Evolutionary conservation across 805 yeast genomes (phyloP).

Genomic region (Blastobotrys mokoenaii): DNA sequence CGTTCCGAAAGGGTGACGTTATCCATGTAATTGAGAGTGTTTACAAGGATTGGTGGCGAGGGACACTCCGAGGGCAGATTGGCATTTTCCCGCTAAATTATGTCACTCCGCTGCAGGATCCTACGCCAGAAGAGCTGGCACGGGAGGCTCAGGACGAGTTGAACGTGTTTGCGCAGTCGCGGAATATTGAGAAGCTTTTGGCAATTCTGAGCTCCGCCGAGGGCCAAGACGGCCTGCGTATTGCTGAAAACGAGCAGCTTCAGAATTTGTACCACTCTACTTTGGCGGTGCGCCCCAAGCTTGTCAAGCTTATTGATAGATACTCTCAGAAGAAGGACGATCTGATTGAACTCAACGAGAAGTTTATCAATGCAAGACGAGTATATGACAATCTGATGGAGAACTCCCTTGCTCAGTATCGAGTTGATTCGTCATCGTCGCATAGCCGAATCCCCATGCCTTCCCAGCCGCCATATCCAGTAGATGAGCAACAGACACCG

Average conservation of each 20-base stretch:
- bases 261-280: conserved; percentile 66
- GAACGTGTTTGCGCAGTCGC: conserved; percentile 42
- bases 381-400: conserved; percentile 65
- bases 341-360: conserved; percentile 58
- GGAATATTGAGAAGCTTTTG: conserved; percentile 62
- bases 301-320: conserved; percentile 69
- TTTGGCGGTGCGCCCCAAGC: conserved; percentile 61
- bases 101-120: conserved; percentile 68
- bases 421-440: conserved; percentile 4
- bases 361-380: conserved; percentile 59
- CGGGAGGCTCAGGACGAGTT: conserved; percentile 44
- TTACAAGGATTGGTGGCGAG: conserved; percentile 94
- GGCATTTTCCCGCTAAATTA: conserved; percentile 93
- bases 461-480: conserved; percentile 5
- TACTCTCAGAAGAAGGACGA: conserved; percentile 74
- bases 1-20: conserved; percentile 80
- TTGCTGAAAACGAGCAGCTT: conserved; percentile 54
- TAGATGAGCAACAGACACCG: conserved; percentile 1
- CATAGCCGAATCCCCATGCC: neutral
- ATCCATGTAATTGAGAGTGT: conserved; percentile 82
- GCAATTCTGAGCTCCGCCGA: conserved; percentile 40
- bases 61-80: conserved; percentile 66
- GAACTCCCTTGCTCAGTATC: conserved; percentile 28
- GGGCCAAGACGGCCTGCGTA: conserved; percentile 26
- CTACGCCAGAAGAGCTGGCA: conserved; percentile 50